Evolutionary conservation across 2,329 filamentous ascomycete species (phyloP).

Genomic region (Trichoderma atroviride): DNA sequence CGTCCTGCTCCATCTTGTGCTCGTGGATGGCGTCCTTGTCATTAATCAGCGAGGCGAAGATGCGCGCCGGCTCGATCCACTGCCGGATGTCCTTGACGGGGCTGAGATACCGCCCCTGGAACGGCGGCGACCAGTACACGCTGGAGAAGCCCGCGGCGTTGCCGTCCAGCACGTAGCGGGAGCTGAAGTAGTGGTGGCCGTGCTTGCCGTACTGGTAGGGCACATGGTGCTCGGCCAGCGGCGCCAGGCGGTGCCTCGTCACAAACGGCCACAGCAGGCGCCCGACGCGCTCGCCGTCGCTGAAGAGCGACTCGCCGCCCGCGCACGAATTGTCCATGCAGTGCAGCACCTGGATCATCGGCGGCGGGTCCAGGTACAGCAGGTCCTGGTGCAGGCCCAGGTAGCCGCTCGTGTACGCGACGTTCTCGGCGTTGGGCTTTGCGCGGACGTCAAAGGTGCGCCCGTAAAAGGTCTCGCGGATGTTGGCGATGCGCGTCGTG

Average conservation of each 20-base stretch:
- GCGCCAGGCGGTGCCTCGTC: constrained; percentile 22
- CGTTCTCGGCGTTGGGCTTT: constrained; percentile 82
- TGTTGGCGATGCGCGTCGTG: constrained; percentile 70
- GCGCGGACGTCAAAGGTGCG: constrained; percentile 86
- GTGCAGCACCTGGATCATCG: constrained; percentile 84
- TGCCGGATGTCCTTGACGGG: constrained; percentile 31
- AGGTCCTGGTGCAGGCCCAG: constrained; percentile 93
- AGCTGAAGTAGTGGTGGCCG: constrained; percentile 63
- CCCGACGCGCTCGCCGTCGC: constrained; percentile 69
- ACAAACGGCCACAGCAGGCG: constrained; percentile 38
- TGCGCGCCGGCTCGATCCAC: constrained; percentile 54
- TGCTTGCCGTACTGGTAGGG: constrained; percentile 72
- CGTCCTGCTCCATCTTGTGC: constrained; percentile 74
- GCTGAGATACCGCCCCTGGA: constrained; percentile 61
- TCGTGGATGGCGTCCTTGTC: constrained; percentile 63
- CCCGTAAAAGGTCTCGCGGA: constrained; percentile 91
- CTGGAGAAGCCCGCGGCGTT: constrained; percentile 33
- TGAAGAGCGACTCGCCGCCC: constrained; percentile 86
- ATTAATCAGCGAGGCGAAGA: constrained; percentile 64
- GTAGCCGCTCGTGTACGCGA: constrained; percentile 82
- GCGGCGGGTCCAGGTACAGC: constrained; percentile 79
- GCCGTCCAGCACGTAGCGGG: constrained; percentile 56
- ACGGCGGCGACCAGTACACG: constrained; percentile 73
- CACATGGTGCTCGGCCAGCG: constrained; percentile 40
- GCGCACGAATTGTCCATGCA: constrained; percentile 78